phyloP scores from a whole-genome alignment of 352 stramenopile genomes.

The Globisporangium mamillatum region DNA sequence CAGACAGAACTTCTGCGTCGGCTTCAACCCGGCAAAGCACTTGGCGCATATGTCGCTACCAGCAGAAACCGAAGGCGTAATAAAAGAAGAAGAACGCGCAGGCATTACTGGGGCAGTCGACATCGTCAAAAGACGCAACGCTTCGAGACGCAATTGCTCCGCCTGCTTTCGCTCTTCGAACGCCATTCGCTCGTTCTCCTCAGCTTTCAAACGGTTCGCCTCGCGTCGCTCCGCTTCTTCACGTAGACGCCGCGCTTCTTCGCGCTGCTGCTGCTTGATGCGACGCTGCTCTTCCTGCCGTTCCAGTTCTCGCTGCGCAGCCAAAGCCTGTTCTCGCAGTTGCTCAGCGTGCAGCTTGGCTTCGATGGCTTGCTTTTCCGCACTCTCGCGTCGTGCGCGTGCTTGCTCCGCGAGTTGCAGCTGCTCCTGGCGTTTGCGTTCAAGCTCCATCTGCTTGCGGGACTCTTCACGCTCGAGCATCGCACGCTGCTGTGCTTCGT shows the following conservation, averaged over 20 bases:
- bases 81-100: conserved; percentile 2
- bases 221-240: conserved; percentile 63
- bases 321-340: conserved; percentile 48
- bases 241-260: conserved; percentile 47
- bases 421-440: conserved; percentile 58
- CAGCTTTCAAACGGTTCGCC: conserved; percentile 51
- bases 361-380: conserved; percentile 50
- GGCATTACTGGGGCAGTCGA: conserved; percentile 13
- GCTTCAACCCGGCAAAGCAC: conserved; percentile 21
- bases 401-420: conserved; percentile 54
- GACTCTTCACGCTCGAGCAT: conserved; percentile 55
- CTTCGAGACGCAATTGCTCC: conserved; percentile 56
- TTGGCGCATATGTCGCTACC: conserved; percentile 5
- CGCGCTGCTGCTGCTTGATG: conserved; percentile 39
- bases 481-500: conserved; percentile 60
- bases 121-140: conserved; percentile 39
- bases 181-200: conserved; percentile 54
- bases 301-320: conserved; percentile 56
- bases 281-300: conserved; percentile 49
- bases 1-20: conserved; percentile 67
- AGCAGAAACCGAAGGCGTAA: conserved; percentile 20
- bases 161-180: conserved; percentile 67
- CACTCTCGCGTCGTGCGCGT: conserved; percentile 46
- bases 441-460: conserved; percentile 59
- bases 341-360: conserved; percentile 54